Evolutionary conservation across 2,329 filamentous ascomycete genomes (phyloP).

Genomic region (Diplodia corticola): DNA sequence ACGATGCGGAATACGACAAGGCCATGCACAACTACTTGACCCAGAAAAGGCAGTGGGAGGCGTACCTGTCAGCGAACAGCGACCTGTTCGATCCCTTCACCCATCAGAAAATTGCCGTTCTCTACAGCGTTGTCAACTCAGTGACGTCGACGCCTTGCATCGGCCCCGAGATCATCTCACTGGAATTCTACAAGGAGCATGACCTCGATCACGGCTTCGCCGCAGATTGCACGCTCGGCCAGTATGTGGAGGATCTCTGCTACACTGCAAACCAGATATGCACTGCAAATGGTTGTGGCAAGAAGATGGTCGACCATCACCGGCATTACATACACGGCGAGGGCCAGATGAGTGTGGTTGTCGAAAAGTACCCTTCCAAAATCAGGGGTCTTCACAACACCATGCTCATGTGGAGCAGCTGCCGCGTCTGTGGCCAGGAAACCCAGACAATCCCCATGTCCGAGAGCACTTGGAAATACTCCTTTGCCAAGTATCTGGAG

Average conservation of each 20-base stretch:
- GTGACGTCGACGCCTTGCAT: conserved; percentile 90
- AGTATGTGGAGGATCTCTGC: conserved; percentile 91
- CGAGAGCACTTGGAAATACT: conserved; percentile 94
- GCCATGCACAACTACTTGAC: conserved; percentile 91
- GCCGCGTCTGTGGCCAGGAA: conserved; percentile 87
- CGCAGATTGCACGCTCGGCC: conserved; percentile 87
- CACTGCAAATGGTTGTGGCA: conserved; percentile 79
- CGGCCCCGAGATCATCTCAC: conserved; percentile 84
- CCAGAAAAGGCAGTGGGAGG: conserved; percentile 94
- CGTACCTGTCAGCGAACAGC: conserved; percentile 86
- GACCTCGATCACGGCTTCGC: conserved; percentile 68
- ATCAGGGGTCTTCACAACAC: conserved; percentile 67
- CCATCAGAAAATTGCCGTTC: conserved; percentile 92
- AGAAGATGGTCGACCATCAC: conserved; percentile 88
- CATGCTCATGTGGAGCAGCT: conserved; percentile 97
- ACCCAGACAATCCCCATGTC: conserved; percentile 91
- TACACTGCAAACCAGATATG: conserved; percentile 75
- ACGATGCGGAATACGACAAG: conserved; percentile 96
- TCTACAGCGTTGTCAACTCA: conserved; percentile 93
- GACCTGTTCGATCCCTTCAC: conserved; percentile 86
- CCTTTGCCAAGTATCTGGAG: conserved; percentile 97
- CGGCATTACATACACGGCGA: conserved; percentile 96
- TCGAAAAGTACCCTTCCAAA: conserved; percentile 71
- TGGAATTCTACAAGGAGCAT: conserved; percentile 93
- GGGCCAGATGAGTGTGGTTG: conserved; percentile 86